A percentile compares a stretch with the other conserved stretches of the same genome.
phyloP scores from a whole-genome alignment of 2,329 filamentous ascomycete genomes.

The Colletotrichum trifolii region DNA sequence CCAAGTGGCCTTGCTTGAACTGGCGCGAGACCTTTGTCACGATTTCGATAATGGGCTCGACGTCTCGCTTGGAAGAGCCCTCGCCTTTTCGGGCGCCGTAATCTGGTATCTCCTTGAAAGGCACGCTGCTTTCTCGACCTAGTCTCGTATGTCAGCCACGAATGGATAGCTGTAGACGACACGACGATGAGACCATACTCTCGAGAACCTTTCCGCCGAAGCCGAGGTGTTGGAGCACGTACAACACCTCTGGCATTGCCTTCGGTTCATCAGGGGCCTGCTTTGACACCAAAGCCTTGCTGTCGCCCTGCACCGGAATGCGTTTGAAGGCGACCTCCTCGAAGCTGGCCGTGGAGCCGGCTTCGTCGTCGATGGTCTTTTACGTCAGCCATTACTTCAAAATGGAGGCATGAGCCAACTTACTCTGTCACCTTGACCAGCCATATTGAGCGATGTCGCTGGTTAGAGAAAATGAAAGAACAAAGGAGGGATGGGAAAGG shows the following conservation, averaged over 20 bases:
- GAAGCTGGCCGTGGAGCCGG: conserved; percentile 46
- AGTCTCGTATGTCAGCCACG: conserved; percentile 23
- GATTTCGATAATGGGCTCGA: conserved; percentile 56
- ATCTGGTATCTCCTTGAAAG: conserved; percentile 50
- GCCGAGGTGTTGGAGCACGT: conserved; percentile 54
- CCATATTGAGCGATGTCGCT: conserved; percentile 9
- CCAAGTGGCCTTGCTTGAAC: conserved; percentile 3
- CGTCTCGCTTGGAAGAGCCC: conserved; percentile 35
- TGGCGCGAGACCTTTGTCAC: conserved; percentile 48
- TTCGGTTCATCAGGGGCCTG: conserved; percentile 39
- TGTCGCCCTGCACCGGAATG: neutral
- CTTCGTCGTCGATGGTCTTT: conserved; percentile 40
- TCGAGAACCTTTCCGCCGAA: conserved; percentile 48
- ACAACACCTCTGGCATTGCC: conserved; percentile 50
- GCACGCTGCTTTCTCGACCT: conserved; percentile 52
- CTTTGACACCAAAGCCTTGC: conserved; percentile 34
- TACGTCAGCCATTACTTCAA: neutral
- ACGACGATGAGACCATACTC: conserved; percentile 42
- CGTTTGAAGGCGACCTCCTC: conserved; percentile 44
- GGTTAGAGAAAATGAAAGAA: neutral
- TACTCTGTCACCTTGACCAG: conserved; percentile 24
- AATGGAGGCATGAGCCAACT: neutral
- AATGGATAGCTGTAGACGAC: neutral
- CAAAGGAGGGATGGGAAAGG: neutral
- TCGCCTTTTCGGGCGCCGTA: conserved; percentile 40